A percentile compares a stretch with the other conserved stretches of the same genome.
phyloP scores from a whole-genome alignment of 148 eudicot genomes.

The Spergularia bocconei region DNA sequence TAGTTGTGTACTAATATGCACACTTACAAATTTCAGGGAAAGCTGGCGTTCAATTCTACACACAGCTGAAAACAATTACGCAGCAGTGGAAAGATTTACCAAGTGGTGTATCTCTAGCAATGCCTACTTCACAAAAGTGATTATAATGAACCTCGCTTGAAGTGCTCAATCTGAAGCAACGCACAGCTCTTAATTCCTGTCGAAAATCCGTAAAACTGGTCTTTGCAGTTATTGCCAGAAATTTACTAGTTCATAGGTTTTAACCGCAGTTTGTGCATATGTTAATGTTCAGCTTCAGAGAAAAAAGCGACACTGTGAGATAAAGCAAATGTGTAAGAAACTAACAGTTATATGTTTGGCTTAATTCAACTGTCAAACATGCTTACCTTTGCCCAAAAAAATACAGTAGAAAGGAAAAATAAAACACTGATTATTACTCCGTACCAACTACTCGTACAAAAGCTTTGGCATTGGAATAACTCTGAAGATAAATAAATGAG shows the following conservation, averaged over 20 bases:
- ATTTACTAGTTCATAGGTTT: background rate
- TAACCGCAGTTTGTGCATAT: background rate
- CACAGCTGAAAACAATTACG: slow-evolving; percentile 86
- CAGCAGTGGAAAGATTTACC: slow-evolving; percentile 98
- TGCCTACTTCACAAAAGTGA: slow-evolving; percentile 91
- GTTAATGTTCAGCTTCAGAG: background rate
- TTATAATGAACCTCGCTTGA: slow-evolving; percentile 24
- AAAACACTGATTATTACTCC: too few relatives aligned
- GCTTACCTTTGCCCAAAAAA: too few relatives aligned
- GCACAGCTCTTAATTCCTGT: background rate
- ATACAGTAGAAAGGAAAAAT: too few relatives aligned
- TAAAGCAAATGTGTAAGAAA: too few relatives aligned
- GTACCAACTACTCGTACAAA: too few relatives aligned
- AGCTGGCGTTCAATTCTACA: slow-evolving; percentile 91
- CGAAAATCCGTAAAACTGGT: background rate
- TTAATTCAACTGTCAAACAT: too few relatives aligned
- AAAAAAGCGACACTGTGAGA: too few relatives aligned
- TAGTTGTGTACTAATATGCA: background rate
- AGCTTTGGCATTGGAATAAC: too few relatives aligned
- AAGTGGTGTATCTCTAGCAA: slow-evolving; percentile 78
- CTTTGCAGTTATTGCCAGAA: background rate
- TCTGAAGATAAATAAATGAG: too few relatives aligned
- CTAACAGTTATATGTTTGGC: too few relatives aligned
- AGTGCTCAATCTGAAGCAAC: background rate
- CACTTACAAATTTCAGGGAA: slow-evolving; percentile 51